Conservation (phyloP, 441 rosid genomes). For the Capsella rubella region DNA sequence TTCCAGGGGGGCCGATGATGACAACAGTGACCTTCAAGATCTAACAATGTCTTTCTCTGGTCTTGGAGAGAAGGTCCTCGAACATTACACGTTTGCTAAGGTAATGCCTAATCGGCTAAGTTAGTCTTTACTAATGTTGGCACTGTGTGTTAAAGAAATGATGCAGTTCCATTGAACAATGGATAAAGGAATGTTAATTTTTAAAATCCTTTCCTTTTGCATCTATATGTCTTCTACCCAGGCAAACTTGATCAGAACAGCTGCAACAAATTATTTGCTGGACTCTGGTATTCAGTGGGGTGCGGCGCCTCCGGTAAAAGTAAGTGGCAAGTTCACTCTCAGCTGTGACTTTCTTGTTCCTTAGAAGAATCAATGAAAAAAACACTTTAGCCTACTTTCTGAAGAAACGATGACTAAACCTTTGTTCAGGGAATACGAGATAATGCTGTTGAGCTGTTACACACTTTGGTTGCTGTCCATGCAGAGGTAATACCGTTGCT, state of each 20-base stretch:
- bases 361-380: constrained; percentile 10
- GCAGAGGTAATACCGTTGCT: constrained; percentile 65
- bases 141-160: neutral
- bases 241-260: constrained; percentile 92
- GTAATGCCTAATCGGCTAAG: constrained; percentile 45
- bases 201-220: neutral
- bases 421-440: constrained; percentile 84
- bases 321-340: constrained; percentile 43
- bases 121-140: neutral
- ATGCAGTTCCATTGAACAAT: neutral
- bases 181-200: neutral
- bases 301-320: constrained; percentile 87
- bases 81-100: constrained; percentile 93
- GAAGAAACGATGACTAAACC: constrained; percentile 21
- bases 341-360: constrained; percentile 1
- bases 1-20: constrained; percentile 77
- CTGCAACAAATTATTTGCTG: constrained; percentile 78
- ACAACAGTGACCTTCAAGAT: constrained; percentile 76
- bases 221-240: constrained; percentile 28
- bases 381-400: neutral
- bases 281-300: constrained; percentile 97
- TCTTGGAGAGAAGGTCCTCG: constrained; percentile 92
- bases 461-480: constrained; percentile 90
- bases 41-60: constrained; percentile 78
- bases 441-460: constrained; percentile 91